Percentiles rank a stretch among this genome's conserved stretches.
These are phyloP conservation scores for Phoma sp. DNA, from an alignment of 2,329 filamentous ascomycete genomes.

Conservation along the genomic window DNA sequence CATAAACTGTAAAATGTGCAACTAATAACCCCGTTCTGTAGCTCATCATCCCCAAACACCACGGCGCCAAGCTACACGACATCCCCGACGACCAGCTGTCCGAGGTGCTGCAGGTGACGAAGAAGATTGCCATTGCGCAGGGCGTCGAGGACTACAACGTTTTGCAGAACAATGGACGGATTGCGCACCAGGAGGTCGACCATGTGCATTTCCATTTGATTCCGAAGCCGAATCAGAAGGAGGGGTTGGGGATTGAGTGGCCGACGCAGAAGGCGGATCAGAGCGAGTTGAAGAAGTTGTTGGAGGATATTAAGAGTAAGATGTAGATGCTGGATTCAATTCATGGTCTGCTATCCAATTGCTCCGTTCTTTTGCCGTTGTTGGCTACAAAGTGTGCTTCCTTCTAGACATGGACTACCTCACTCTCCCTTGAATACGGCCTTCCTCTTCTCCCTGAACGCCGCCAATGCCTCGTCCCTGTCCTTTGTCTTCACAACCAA, in stretches of 20 bases:
- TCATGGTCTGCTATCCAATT: not conserved
- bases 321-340: slow-evolving; percentile 63
- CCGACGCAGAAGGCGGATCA: slow-evolving; percentile 78
- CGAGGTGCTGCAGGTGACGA: slow-evolving; percentile 86
- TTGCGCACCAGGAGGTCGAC: slow-evolving; percentile 91
- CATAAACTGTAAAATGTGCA: not conserved
- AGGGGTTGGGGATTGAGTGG: slow-evolving; percentile 85
- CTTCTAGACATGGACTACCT: too few species aligned
- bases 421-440: slow-evolving; percentile 68
- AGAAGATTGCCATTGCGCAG: slow-evolving; percentile 81
- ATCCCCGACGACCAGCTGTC: slow-evolving; percentile 87
- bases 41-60: slow-evolving; percentile 96
- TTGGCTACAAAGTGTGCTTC: too few species aligned
- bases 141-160: slow-evolving; percentile 88
- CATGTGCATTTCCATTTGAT: slow-evolving; percentile 99
- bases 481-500: slow-evolving; percentile 85
- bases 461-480: slow-evolving; percentile 83
- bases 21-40: slow-evolving; percentile 46
- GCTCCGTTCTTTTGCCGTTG: too few species aligned
- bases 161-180: slow-evolving; percentile 91
- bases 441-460: slow-evolving; percentile 80
- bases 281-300: slow-evolving; percentile 79
- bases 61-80: slow-evolving; percentile 89
- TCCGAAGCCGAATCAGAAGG: slow-evolving; percentile 84
- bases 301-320: slow-evolving; percentile 87